These are phyloP conservation scores for Pseudogymnoascus sp. DNA, from an alignment of 2,329 filamentous ascomycete species.

Conservation along the genomic window DNA sequence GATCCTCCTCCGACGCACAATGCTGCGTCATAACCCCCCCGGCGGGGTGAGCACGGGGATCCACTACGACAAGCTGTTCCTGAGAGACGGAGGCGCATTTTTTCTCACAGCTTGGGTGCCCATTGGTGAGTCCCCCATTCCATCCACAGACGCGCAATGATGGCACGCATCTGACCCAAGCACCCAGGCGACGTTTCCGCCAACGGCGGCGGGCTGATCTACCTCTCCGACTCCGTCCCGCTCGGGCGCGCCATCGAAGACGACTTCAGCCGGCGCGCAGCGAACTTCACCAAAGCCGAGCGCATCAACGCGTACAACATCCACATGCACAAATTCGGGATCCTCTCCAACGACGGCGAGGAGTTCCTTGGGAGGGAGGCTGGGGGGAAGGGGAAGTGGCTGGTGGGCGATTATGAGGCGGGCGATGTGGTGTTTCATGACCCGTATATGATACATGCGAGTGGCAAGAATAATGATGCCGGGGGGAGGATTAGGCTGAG, in stretches of 20 bases:
- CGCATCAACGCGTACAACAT: neutral
- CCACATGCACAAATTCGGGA: neutral
- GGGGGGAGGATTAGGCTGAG: constrained; percentile 31
- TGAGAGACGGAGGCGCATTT: constrained; percentile 39
- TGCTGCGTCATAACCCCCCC: constrained; percentile 42
- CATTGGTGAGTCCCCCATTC: constrained; percentile 31
- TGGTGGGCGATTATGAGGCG: constrained; percentile 31
- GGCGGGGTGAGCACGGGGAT: constrained; percentile 43
- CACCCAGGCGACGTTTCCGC: constrained; percentile 27
- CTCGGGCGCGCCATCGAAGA: constrained; percentile 32
- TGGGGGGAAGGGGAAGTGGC: constrained; percentile 23
- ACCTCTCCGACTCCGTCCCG: constrained; percentile 30
- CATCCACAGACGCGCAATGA: neutral
- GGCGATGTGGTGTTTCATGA: constrained; percentile 37
- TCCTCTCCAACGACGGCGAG: constrained; percentile 1
- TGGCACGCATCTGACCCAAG: constrained; percentile 17
- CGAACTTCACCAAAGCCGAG: neutral
- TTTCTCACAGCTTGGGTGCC: constrained; percentile 44
- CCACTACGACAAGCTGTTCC: constrained; percentile 46
- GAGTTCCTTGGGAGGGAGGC: constrained; percentile 20
- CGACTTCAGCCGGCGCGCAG: constrained; percentile 26
- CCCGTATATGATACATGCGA: constrained; percentile 32
- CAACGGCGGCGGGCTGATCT: constrained; percentile 34
- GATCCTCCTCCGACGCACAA: constrained; percentile 37
- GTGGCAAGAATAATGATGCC: constrained; percentile 33